Evolutionary conservation across 2,329 filamentous ascomycete species (phyloP).

Genomic region (Colletotrichum plurivorum): DNA sequence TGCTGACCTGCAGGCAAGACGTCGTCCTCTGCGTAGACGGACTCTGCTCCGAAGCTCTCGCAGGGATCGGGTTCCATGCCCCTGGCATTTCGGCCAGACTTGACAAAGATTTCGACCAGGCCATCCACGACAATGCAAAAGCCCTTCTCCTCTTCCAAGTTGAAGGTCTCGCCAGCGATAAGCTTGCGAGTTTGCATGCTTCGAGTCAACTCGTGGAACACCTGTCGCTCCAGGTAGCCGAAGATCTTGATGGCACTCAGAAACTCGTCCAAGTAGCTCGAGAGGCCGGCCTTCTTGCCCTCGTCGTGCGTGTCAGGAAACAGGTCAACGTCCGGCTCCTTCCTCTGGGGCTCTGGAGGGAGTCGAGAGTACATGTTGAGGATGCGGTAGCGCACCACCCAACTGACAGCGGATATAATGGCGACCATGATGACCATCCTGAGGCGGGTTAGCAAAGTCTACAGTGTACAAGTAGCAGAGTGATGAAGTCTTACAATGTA

Average conservation of each 20-base stretch:
- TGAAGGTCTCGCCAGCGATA: conserved; percentile 94
- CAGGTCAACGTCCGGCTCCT: conserved; percentile 94
- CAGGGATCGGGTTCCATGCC: conserved; percentile 49
- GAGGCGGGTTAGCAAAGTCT: conserved; percentile 41
- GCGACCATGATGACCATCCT: conserved; percentile 83
- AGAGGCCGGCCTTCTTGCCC: conserved; percentile 88
- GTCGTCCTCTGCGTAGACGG: conserved; percentile 74
- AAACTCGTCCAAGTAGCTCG: conserved; percentile 98
- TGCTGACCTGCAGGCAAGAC: conserved; percentile 76
- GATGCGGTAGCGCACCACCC: conserved; percentile 95
- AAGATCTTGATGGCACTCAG: conserved; percentile 99
- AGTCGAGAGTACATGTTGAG: conserved; percentile 97
- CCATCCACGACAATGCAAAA: conserved; percentile 98
- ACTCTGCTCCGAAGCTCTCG: conserved; percentile 55
- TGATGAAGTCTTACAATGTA: conserved; percentile 77
- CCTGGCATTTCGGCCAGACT: conserved; percentile 76
- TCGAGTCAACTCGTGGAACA: conserved; percentile 96
- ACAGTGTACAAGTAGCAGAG: background rate
- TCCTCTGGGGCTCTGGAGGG: conserved; percentile 93
- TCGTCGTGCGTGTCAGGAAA: conserved; percentile 95
- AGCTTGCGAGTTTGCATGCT: conserved; percentile 99
- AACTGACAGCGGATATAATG: conserved; percentile 87
- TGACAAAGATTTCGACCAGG: conserved; percentile 97
- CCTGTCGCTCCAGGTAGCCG: conserved; percentile 94
- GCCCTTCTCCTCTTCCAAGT: conserved; percentile 96